These are phyloP conservation scores for Zygosaccharomyces siamensis DNA, from an alignment of 805 yeast species.

Conservation along the genomic window DNA sequence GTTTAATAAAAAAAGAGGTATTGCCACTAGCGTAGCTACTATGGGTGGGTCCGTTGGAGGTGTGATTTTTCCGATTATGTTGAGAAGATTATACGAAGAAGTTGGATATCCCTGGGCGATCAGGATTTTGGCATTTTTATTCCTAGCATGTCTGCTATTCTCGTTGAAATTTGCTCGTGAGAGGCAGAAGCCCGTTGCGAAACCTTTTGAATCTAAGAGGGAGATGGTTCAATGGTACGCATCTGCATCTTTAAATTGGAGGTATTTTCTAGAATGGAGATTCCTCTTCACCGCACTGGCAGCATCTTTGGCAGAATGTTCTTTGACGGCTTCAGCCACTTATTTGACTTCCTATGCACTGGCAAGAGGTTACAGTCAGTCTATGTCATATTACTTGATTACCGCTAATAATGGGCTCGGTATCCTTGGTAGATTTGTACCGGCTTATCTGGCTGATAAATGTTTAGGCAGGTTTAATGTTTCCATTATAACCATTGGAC, in stretches of 20 bases:
- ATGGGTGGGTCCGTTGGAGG: slow-evolving; percentile 58
- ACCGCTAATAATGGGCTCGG: slow-evolving; percentile 47
- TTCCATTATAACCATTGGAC: slow-evolving; percentile 36
- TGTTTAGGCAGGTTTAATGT: slow-evolving; percentile 50
- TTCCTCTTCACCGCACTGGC: slow-evolving; percentile 42
- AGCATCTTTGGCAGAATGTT: slow-evolving; percentile 43
- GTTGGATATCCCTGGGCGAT: slow-evolving; percentile 61
- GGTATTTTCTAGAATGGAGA: slow-evolving; percentile 40
- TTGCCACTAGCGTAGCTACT: slow-evolving; percentile 48
- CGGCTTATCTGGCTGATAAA: slow-evolving; percentile 43
- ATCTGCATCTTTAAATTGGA: slow-evolving; percentile 30
- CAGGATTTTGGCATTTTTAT: slow-evolving; percentile 47
- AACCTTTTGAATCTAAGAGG: slow-evolving; percentile 38
- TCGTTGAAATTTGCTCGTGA: slow-evolving; percentile 41
- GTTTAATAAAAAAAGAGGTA: slow-evolving; percentile 56
- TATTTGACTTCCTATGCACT: slow-evolving; percentile 51
- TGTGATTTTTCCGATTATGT: slow-evolving; percentile 48
- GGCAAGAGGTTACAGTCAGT: slow-evolving; percentile 42
- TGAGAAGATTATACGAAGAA: slow-evolving; percentile 44
- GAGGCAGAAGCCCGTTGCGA: slow-evolving; percentile 31
- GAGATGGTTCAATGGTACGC: slow-evolving; percentile 29
- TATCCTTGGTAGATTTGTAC: slow-evolving; percentile 42
- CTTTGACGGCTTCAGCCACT: slow-evolving; percentile 45
- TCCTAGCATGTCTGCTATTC: slow-evolving; percentile 37
- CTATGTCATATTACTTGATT: slow-evolving; percentile 43